phyloP scores from a whole-genome alignment of 495 filamentous ascomycete species.

The Xylaria longipes region DNA sequence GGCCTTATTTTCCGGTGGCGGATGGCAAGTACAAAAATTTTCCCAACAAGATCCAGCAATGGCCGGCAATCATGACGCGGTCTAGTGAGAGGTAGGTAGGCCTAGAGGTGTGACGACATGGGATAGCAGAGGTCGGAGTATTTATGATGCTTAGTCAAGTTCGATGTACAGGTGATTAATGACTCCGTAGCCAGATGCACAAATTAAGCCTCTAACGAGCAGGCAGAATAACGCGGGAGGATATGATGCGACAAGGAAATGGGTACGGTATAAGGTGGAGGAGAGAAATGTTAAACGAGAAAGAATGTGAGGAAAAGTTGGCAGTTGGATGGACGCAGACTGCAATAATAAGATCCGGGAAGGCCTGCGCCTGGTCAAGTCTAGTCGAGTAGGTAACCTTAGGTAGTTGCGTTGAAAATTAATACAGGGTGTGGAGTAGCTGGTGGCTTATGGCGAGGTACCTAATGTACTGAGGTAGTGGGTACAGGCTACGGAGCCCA shows the following conservation, averaged over 20 bases:
- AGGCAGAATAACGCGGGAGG: background rate
- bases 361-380: background rate
- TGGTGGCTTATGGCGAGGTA: background rate
- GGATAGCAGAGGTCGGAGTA: background rate
- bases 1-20: background rate
- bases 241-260: background rate
- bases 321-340: constrained; percentile 1
- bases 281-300: background rate
- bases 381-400: background rate
- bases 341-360: constrained; percentile 12
- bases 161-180: no score
- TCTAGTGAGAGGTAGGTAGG: background rate
- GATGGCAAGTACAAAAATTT: constrained; percentile 5
- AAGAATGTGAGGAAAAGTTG: background rate
- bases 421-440: background rate
- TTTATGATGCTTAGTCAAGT: background rate
- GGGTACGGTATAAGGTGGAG: no score
- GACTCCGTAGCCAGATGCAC: no score
- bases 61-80: constrained; percentile 19
- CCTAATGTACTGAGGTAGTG: constrained; percentile 6
- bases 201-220: background rate
- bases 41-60: constrained; percentile 18
- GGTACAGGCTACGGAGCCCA: background rate
- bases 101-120: background rate
- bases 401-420: background rate